Evolutionary conservation across 768 basidiomycete genomes (phyloP), one percentile per base, ranked within the genome.

Genomic region (Cystobasidium ongulense): DNA sequence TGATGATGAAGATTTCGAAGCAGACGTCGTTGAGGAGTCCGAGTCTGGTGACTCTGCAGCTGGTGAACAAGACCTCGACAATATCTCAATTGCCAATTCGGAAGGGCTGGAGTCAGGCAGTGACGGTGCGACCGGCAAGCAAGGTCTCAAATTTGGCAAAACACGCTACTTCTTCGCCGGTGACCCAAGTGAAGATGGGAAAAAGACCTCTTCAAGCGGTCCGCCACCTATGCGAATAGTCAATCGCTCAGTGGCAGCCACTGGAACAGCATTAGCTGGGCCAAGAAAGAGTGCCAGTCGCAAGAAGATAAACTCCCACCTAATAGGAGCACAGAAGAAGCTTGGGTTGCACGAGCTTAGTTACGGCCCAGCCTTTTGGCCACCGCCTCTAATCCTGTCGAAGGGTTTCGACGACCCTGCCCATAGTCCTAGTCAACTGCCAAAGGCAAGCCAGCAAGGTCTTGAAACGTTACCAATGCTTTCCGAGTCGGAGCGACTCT

Each of bases 21-120:
- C 59, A 17, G 52, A 57, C 27, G 29, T 57, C 8, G 68, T 27
- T 25, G 54, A 71, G 23, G 68, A 71, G 27, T 31, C 52, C 8
- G 68, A 71, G 13, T 52, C 52, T 38, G 68, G 54, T 11, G 68
- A 71, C 53, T 39, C 36, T n/a, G 68, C 68, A 13, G 68, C 52
- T 3, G 68, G 68, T 29, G 68, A 71, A 41, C 33, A 36, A 11
- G 53, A 71, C 53, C 53, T 71, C 10, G 65, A 67, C 43, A 53
- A 15, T 21, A 67, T 67, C 27, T 71, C 68, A 31, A 71, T 71
- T 25, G 68, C 68, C 33, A 38, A 54, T n/a, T 71, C 68, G 21
- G 68, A 71, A 11, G 31, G 25, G 23, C 27, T 59, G 27, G 57
- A 59, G 57, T 27, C 25, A 29, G 29, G 33, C 25, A 35, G 57